A percentile compares a stretch with the other conserved stretches of the same genome.
These are phyloP conservation scores for Fusarium sp. DNA, from an alignment of 2,329 filamentous ascomycete genomes.

Conservation along the genomic window DNA sequence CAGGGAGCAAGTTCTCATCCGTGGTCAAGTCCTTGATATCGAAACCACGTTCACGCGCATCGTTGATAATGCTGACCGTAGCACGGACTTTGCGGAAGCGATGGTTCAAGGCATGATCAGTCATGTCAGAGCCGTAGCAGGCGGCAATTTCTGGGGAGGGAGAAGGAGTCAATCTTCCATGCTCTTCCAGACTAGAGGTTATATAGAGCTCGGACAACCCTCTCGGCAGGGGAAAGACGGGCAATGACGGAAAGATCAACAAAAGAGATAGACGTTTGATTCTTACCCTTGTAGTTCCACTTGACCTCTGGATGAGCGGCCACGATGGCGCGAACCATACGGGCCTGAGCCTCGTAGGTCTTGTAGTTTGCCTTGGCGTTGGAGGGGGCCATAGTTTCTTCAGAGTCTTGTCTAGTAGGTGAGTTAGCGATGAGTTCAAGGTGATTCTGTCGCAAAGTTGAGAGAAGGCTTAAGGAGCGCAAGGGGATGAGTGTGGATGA, in stretches of 20 bases:
- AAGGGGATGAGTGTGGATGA: background rate
- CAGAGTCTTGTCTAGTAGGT: background rate
- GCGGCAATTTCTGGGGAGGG: slow-evolving; percentile 57
- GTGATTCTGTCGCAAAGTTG: background rate
- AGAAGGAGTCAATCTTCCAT: slow-evolving; percentile 47
- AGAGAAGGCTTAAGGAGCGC: background rate
- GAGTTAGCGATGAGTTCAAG: background rate
- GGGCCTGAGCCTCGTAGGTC: slow-evolving; percentile 68
- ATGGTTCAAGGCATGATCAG: slow-evolving; percentile 60
- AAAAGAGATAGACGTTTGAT: slow-evolving; percentile 3
- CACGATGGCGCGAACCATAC: slow-evolving; percentile 70
- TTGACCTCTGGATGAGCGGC: slow-evolving; percentile 65
- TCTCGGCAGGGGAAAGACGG: background rate
- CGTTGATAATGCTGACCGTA: slow-evolving; percentile 54
- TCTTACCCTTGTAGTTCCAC: slow-evolving; percentile 71
- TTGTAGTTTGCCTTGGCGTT: slow-evolving; percentile 65
- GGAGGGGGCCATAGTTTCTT: slow-evolving; percentile 56
- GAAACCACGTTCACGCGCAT: slow-evolving; percentile 49
- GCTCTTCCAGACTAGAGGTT: slow-evolving; percentile 32
- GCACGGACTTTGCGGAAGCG: slow-evolving; percentile 61
- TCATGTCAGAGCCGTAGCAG: slow-evolving; percentile 62
- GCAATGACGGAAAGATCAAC: background rate
- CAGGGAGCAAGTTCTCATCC: slow-evolving; percentile 52
- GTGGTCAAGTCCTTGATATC: slow-evolving; percentile 57
- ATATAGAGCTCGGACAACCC: background rate